Base-by-base conservation (phyloP, 164 flowering plant genomes). In the Magnolia officinalis region DNA sequence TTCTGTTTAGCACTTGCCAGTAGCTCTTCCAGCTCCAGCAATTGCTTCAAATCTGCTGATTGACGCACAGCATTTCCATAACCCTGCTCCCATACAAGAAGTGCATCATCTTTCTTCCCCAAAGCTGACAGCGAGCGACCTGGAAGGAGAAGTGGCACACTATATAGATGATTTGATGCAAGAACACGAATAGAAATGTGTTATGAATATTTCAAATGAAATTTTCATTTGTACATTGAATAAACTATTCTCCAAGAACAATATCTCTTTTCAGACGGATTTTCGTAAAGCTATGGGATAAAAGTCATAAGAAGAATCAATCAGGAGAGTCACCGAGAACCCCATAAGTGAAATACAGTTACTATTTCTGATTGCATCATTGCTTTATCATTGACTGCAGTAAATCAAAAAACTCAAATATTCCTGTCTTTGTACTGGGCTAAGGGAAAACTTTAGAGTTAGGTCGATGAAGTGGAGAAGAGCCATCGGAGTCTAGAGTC, bases 11-110 rank as follows among this genome's bases (percentile, higher is more conserved):
- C 88, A 76, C 70, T 49, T 45, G 75, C 80, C 72, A 95, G 68
- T 72, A 96, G 92, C 80, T 94, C 96, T 84, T 93, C 95, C 78
- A 96, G 81, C 80, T 96, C 99, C 59, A 96, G 82, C 81, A 96
- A 80, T 76, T 87, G 98, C 85, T 87, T 92, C 81, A 91, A 77
- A 86, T 96, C 98, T 8, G 96, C 78, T 79, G 95, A 84, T 76
- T 90, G 93, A 67, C 69, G 76, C 72, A 90, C 77, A 71, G 96
- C 97, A 87, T 72, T 79, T 75, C 85, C 88, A 80, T 89, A 83
- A 2, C 99, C 98, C 83, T 89, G 84, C 84, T 91, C 89, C 99
- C 96, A 96, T 72, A 87, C 88, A 31, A 79, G 67, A 72, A 91
- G 65, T 63, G 96, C 99, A 63, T 93, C 98, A 67, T 87, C 93